These are phyloP conservation scores for Lipomyces spencermartinsiae DNA, from an alignment of 805 yeast genomes.

Conservation along the genomic window DNA sequence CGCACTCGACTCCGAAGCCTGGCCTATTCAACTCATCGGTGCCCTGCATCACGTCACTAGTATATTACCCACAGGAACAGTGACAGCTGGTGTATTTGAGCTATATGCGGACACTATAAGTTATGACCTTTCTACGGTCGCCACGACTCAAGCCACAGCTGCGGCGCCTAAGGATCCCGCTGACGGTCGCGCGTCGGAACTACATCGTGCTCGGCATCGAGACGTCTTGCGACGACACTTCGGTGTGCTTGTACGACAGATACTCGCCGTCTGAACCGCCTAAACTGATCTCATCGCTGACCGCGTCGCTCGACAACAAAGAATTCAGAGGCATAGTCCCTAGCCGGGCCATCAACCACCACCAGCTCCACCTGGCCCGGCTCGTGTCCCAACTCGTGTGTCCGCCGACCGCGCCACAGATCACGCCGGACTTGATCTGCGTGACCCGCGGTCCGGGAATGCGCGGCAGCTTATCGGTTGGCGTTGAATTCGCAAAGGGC, in stretches of 20 bases:
- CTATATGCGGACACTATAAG: not conserved
- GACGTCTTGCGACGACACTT: conserved; percentile 93
- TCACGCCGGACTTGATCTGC: conserved; percentile 72
- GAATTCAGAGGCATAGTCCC: conserved; percentile 85
- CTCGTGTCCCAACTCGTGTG: conserved; percentile 56
- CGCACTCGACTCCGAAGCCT: no score
- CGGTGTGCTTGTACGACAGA: conserved; percentile 78
- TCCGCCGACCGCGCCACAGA: conserved; percentile 44
- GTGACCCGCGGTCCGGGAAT: conserved; percentile 97
- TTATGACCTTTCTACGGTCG: not conserved
- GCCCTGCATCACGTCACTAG: no score
- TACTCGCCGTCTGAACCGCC: conserved; percentile 50
- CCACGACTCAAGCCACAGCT: no score
- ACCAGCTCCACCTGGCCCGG: conserved; percentile 62
- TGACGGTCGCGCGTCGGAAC: conserved; percentile 13
- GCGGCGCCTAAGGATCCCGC: no score
- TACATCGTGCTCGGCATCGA: conserved; percentile 77
- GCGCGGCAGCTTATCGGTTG: conserved; percentile 85
- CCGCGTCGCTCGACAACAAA: conserved; percentile 68
- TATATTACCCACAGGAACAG: not conserved
- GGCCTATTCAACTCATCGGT: no score
- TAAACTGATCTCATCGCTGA: conserved; percentile 61
- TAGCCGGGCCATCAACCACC: conserved; percentile 80
- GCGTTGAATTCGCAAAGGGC: conserved; percentile 86
- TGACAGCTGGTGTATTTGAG: not conserved